A percentile compares a stretch with the other conserved stretches of the same genome.
phyloP scores from a whole-genome alignment of 2,329 filamentous ascomycete species.

The Aspergillus terreus region DNA sequence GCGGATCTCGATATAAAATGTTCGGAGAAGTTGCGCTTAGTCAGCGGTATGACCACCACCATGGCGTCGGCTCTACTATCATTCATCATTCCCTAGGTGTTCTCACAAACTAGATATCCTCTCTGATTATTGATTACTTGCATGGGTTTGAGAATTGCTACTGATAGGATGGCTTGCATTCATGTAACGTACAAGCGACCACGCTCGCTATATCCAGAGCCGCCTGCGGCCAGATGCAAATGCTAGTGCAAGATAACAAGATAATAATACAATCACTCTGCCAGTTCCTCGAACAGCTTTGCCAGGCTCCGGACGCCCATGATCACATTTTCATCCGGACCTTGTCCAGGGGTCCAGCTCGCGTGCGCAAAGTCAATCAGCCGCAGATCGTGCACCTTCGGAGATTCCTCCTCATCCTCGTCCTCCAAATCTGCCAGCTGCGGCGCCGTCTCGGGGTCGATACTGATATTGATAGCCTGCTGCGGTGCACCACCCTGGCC shows the following conservation, averaged over 20 bases:
- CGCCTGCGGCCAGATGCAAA: conserved; percentile 24
- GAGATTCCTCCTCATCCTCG: conserved; percentile 55
- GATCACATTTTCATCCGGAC: conserved; percentile 80
- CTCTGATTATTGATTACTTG: too few species aligned
- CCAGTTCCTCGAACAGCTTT: conserved; percentile 67
- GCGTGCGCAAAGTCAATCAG: conserved; percentile 98
- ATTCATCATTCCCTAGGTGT: too few species aligned
- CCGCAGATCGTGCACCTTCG: conserved; percentile 73
- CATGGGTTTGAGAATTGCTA: too few species aligned
- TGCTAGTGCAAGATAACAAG: conserved; percentile 6
- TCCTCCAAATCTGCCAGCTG: conserved; percentile 47
- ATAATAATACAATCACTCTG: conserved; percentile 13
- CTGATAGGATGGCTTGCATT: background rate
- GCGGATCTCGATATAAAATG: conserved; percentile 13
- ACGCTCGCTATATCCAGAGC: conserved; percentile 8
- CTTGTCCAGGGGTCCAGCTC: conserved; percentile 72
- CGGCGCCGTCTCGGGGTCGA: conserved; percentile 35
- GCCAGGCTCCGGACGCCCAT: conserved; percentile 69
- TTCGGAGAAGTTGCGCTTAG: conserved; percentile 3
- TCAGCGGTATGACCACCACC: background rate
- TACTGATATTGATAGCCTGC: conserved; percentile 32
- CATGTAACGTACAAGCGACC: background rate
- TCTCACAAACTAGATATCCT: too few species aligned
- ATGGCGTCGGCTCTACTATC: too few species aligned
- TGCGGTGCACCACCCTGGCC: conserved; percentile 25